A percentile compares a stretch with the other conserved stretches of the same genome.
Conservation (phyloP, 768 basidiomycete genomes). For the Tylopilus intermedius region DNA sequence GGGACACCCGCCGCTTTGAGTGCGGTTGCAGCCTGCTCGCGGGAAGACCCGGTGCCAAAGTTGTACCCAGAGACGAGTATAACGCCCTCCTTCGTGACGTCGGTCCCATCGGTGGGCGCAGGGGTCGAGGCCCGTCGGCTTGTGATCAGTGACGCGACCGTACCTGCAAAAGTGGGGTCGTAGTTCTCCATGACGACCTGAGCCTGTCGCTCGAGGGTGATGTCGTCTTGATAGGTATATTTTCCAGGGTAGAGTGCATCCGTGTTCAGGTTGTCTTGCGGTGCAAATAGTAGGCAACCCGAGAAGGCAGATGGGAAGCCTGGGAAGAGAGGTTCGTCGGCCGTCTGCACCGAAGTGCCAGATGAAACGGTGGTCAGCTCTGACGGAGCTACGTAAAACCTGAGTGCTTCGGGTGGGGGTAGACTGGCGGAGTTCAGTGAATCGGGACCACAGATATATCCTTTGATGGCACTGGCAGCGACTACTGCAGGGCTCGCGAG, state of each 20-base stretch:
- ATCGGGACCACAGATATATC: slow-evolving; percentile 82
- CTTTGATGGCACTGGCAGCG: slow-evolving; percentile 90
- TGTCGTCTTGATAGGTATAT: slow-evolving; percentile 99
- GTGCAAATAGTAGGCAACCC: slow-evolving; percentile 85
- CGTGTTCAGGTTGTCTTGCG: slow-evolving; percentile 96
- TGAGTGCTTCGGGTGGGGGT: slow-evolving; percentile 49
- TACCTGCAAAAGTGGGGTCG: slow-evolving; percentile 77
- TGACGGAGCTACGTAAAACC: slow-evolving; percentile 48
- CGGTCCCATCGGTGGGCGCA: slow-evolving; percentile 8
- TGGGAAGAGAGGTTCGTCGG: slow-evolving; percentile 62
- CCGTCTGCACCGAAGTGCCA: slow-evolving; percentile 18
- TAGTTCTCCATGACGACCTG: slow-evolving; percentile 99
- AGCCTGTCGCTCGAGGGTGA: slow-evolving; percentile 90
- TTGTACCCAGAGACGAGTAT: slow-evolving; percentile 93
- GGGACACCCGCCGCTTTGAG: slow-evolving; percentile 91
- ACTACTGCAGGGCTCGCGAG: slow-evolving; percentile 96
- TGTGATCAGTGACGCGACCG: slow-evolving; percentile 51
- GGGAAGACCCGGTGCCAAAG: slow-evolving; percentile 96
- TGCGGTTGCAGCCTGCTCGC: slow-evolving; percentile 97
- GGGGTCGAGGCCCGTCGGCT: slow-evolving; percentile 17
- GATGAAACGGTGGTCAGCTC: slow-evolving; percentile 28
- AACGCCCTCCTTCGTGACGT: slow-evolving; percentile 50
- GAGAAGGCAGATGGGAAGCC: slow-evolving; percentile 81
- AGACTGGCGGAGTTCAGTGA: slow-evolving; percentile 51
- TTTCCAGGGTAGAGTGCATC: slow-evolving; percentile 99